Conservation (phyloP, 2,329 filamentous ascomycete genomes). For the Fusarium pilosicola region DNA sequence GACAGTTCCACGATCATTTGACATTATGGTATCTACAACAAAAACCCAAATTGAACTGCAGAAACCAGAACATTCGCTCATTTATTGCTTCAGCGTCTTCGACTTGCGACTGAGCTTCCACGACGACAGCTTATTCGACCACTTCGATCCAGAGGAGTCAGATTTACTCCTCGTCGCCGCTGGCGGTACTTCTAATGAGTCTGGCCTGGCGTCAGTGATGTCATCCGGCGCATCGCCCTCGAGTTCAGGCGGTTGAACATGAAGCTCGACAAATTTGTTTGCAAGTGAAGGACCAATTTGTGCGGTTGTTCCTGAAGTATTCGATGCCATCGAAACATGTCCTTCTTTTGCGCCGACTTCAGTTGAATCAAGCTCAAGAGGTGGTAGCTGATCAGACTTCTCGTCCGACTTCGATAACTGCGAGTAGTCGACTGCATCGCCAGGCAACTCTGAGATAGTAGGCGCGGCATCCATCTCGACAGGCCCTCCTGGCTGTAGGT, state of each 20-base stretch:
- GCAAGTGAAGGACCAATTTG: not conserved
- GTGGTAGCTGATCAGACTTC: not conserved
- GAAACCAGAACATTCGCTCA: not conserved
- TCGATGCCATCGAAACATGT: not conserved
- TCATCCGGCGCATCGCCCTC: slow-evolving; percentile 17
- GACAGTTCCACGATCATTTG: not conserved
- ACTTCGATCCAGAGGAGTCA: slow-evolving; percentile 14
- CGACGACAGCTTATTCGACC: slow-evolving; percentile 32
- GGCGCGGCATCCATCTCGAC: slow-evolving; percentile 10
- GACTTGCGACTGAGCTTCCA: slow-evolving; percentile 40
- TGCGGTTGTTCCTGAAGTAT: not conserved
- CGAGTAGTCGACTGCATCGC: not conserved
- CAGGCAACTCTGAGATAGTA: slow-evolving; percentile 24
- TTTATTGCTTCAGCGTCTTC: slow-evolving; percentile 28
- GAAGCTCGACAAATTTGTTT: slow-evolving; percentile 19
- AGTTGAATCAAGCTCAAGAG: slow-evolving; percentile 26
- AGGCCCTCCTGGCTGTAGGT: not conserved
- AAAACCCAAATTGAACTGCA: not conserved
- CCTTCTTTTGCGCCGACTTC: not conserved
- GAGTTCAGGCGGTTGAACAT: slow-evolving; percentile 32
- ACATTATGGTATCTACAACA: not conserved
- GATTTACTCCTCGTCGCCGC: slow-evolving; percentile 9
- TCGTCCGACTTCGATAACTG: not conserved
- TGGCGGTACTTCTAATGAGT: slow-evolving; percentile 8
- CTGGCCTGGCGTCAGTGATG: not conserved